Evolutionary conservation across 306 rosid genomes (phyloP).

Genomic region (Prunus mume): DNA sequence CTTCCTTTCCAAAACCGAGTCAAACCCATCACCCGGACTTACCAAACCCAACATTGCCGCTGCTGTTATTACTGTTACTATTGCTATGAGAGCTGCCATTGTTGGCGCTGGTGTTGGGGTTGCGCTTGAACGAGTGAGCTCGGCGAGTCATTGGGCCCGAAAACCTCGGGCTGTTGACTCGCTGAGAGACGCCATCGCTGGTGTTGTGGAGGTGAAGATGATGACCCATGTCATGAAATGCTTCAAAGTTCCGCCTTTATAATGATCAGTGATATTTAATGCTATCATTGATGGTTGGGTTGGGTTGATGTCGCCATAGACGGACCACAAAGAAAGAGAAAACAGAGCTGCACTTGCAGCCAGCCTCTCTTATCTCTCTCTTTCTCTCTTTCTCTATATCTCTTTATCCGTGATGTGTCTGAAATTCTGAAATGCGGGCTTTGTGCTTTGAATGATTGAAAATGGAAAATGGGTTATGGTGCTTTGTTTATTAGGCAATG

Average conservation of each 20-base stretch:
- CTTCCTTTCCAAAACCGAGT: constrained; percentile 47
- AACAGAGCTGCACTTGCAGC: background rate
- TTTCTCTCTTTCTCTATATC: background rate
- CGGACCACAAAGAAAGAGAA: background rate
- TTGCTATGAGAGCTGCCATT: constrained; percentile 5
- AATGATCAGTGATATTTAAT: background rate
- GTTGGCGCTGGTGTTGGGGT: constrained; percentile 11
- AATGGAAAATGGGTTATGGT: background rate
- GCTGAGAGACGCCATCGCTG: constrained; percentile 79
- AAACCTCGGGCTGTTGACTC: constrained; percentile 88
- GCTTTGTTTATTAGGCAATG: background rate
- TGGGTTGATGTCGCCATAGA: constrained; percentile 34
- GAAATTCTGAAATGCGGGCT: background rate
- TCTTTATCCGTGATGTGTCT: background rate
- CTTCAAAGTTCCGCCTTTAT: background rate
- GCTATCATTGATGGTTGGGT: constrained; percentile 22
- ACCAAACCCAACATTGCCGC: constrained; percentile 7
- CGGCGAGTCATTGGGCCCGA: constrained; percentile 97
- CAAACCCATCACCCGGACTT: constrained; percentile 47
- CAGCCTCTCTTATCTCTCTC: background rate
- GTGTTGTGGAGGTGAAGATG: constrained; percentile 51
- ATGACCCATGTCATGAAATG: constrained; percentile 44
- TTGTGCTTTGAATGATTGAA: background rate
- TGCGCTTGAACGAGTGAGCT: constrained; percentile 91
- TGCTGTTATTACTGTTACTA: background rate